Evolutionary conservation across 2,329 filamentous ascomycete genomes (phyloP).

Genomic region (Clonostachys chloroleuca): DNA sequence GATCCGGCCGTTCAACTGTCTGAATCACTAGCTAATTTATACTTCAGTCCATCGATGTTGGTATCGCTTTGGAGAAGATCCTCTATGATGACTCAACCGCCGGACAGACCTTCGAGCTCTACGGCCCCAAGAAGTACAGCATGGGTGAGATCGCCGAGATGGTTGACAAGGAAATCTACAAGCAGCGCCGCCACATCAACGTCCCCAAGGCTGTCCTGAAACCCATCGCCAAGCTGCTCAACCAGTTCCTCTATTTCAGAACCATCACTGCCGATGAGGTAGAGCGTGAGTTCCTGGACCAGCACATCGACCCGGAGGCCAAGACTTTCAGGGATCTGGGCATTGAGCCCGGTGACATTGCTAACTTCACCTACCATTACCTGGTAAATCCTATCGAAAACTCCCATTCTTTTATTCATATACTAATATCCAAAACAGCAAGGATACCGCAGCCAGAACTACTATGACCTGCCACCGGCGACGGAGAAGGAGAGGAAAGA

Average conservation of each 20-base stretch:
- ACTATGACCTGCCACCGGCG: constrained; percentile 90
- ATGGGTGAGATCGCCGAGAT: constrained; percentile 81
- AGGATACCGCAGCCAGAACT: constrained; percentile 82
- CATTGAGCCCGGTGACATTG: constrained; percentile 84
- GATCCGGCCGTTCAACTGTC: background rate
- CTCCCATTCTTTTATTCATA: background rate
- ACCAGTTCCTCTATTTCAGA: constrained; percentile 86
- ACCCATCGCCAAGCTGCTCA: constrained; percentile 68
- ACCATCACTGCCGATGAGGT: constrained; percentile 79
- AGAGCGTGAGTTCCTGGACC: constrained; percentile 89
- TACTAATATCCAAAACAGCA: constrained; percentile 52
- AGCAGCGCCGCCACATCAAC: constrained; percentile 86
- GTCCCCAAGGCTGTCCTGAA: constrained; percentile 77
- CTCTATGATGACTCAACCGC: constrained; percentile 86
- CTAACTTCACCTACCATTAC: constrained; percentile 88
- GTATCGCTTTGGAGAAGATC: constrained; percentile 83
- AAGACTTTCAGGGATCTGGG: constrained; percentile 95
- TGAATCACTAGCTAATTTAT: background rate
- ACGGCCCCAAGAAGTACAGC: constrained; percentile 88
- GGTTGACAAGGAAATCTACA: constrained; percentile 89
- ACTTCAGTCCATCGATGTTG: constrained; percentile 80
- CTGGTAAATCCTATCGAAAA: constrained; percentile 55
- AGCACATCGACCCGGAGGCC: constrained; percentile 81
- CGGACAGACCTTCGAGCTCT: constrained; percentile 89
- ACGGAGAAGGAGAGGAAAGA: constrained; percentile 93